Evolutionary conservation across 2,329 filamentous ascomycete species (phyloP), one percentile per base, ranked within the genome.

Genomic region (Alternaria gaisen): DNA sequence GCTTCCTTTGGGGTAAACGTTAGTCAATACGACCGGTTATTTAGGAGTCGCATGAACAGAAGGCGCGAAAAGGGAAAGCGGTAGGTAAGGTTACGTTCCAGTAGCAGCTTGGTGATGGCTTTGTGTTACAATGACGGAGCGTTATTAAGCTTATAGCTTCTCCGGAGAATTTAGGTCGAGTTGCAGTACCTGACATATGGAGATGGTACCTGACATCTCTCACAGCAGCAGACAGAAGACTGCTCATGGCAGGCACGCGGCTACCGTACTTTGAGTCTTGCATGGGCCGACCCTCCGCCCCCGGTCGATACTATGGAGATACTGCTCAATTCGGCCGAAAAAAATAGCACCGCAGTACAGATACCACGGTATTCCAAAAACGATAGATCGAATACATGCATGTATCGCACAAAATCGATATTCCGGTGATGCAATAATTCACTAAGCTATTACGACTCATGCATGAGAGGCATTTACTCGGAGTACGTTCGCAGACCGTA

Each of bases 251-350:
- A 54, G 26, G 56, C 32, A 24, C 38, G 36, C 38, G 16, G 9
- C 22, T 30, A 30, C 28, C 20, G 18, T 48, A 22, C 12, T 34
- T 32, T 34, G 32, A 22, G 5, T 24, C 16, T 28, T 26, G 57
- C 57, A 56, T 30, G 52, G 36, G 22, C 28, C 6, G 32, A 24
- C 22, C 20, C 11, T 16, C 40, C 38, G n/a, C 20, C 53, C 57
- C 43, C 41, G 53, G 57, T 38, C 30, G 7, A 24, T 56, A 60
- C 56, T 60, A 44, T 60, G 57, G 53, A 60, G 52, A 47, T 41
- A 28, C 24, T 44, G 12, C 57, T 63, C 16, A 5, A 52, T 57
- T 54, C 40, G 53, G 61, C 57, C 24, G 48, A 52, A 20, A 28
- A 53, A 53, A 28, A 36, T n/a, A 41, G 26, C 5, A 41, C 58